Conservation (phyloP, 352 stramenopile genomes). For the Phytophthora citricola region DNA sequence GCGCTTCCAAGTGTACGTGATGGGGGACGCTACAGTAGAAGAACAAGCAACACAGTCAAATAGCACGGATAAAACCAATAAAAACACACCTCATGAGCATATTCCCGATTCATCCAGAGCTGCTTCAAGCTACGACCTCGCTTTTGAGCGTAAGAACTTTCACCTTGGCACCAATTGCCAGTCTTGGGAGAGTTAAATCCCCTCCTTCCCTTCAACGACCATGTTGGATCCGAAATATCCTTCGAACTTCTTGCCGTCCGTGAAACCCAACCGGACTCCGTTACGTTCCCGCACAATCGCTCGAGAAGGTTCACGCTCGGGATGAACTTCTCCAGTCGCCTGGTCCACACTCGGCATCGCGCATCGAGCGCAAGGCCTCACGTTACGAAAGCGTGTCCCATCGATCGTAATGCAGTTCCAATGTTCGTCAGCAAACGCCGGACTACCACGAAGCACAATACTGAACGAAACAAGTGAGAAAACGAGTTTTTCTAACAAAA, state of each 20-base stretch:
- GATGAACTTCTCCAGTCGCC: slow-evolving; percentile 56
- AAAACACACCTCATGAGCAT: background rate
- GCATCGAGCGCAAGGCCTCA: slow-evolving; percentile 79
- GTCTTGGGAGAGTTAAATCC: slow-evolving; percentile 9
- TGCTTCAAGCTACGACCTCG: slow-evolving; percentile 53
- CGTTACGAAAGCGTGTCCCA: slow-evolving; percentile 66
- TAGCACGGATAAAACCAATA: slow-evolving; percentile 11
- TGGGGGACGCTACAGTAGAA: slow-evolving; percentile 62
- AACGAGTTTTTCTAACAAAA: background rate
- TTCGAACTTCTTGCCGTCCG: slow-evolving; percentile 50
- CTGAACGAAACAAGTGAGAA: slow-evolving; percentile 30
- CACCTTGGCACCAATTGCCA: slow-evolving; percentile 56
- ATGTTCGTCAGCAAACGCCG: slow-evolving; percentile 76
- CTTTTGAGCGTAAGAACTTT: slow-evolving; percentile 78
- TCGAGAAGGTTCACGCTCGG: slow-evolving; percentile 54
- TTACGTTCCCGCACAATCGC: slow-evolving; percentile 66
- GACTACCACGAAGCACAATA: slow-evolving; percentile 73
- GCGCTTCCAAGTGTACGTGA: slow-evolving; percentile 61
- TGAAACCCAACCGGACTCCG: slow-evolving; percentile 66
- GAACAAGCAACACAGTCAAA: slow-evolving; percentile 24
- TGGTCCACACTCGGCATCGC: slow-evolving; percentile 82
- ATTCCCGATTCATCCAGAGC: slow-evolving; percentile 1
- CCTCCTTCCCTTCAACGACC: slow-evolving; percentile 44
- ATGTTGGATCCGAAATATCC: slow-evolving; percentile 87
- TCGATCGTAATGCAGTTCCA: slow-evolving; percentile 76